A percentile compares a stretch with the other conserved stretches of the same genome.
Evolutionary conservation across 1,139 yeast species (phyloP).

Genomic region (Meyerozyma sp.): DNA sequence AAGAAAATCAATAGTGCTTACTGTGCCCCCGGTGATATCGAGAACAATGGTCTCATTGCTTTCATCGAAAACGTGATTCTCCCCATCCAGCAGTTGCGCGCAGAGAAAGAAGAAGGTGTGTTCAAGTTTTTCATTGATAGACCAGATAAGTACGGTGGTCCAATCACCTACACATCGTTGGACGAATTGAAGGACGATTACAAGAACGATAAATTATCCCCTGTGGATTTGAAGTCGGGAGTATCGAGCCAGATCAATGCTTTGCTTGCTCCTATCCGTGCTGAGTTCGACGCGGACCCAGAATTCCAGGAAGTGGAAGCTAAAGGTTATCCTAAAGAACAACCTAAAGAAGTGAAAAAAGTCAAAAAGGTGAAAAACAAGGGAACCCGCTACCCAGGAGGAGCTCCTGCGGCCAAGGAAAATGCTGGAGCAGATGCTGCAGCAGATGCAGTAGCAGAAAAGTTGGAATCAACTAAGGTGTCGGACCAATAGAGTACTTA

Average conservation of each 20-base stretch:
- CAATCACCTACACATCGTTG: constrained; percentile 64
- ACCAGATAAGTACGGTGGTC: constrained; percentile 97
- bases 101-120: constrained; percentile 39
- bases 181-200: constrained; percentile 72
- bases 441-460: constrained; percentile 9
- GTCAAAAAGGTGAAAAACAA: constrained; percentile 72
- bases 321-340: constrained; percentile 82
- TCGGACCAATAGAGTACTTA: constrained; percentile 7
- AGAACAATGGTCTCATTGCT: constrained; percentile 84
- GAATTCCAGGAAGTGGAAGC: constrained; percentile 73
- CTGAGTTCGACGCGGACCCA: constrained; percentile 51
- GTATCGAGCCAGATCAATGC: constrained; percentile 78
- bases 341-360: constrained; percentile 57
- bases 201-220: constrained; percentile 68
- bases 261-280: constrained; percentile 80
- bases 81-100: constrained; percentile 77
- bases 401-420: constrained; percentile 10
- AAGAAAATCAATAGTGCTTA: constrained; percentile 90
- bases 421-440: constrained; percentile 8
- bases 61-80: constrained; percentile 79
- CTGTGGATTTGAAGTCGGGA: constrained; percentile 92
- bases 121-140: constrained; percentile 74
- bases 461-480: constrained; percentile 14
- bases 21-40: constrained; percentile 93
- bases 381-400: constrained; percentile 83